Conservation (phyloP, 805 yeast genomes). For the Saccharomycopsis fodiens region DNA sequence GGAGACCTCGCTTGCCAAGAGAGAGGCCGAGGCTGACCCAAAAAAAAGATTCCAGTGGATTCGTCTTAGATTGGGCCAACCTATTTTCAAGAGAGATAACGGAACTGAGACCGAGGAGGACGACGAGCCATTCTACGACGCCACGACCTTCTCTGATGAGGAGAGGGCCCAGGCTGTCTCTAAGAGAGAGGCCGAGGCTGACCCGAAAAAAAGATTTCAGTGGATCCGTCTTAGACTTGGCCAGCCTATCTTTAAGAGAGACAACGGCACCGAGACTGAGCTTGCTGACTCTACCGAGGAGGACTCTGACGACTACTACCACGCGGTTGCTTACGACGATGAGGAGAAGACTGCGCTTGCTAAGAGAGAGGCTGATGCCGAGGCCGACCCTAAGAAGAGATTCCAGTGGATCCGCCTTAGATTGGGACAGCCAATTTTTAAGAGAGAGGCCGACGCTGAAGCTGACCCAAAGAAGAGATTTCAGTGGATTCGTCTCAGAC, state of each 20-base stretch:
- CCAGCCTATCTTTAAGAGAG: constrained; percentile 17
- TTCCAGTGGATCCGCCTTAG: constrained; percentile 7
- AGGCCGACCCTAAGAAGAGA: constrained; percentile 1
- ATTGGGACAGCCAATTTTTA: constrained; percentile 12
- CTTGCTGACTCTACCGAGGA: not conserved
- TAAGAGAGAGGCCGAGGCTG: constrained; percentile 14
- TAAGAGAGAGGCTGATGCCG: constrained; percentile 1
- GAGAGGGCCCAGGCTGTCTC: constrained; percentile 16
- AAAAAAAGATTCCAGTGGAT: constrained; percentile 11
- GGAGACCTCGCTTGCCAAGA: too few relatives aligned
- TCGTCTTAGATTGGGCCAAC: constrained; percentile 6
- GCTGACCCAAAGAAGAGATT: constrained; percentile 7
- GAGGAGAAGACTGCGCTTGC: too few relatives aligned
- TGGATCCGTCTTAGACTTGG: constrained; percentile 8
- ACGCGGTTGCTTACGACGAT: not conserved
- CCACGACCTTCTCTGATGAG: not conserved
- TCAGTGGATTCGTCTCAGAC: constrained; percentile 8
- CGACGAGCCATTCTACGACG: not conserved
- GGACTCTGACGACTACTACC: not conserved
- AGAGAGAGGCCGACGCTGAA: constrained; percentile 16
- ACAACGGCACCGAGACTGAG: too few relatives aligned
- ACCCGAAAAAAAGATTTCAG: constrained; percentile 4
- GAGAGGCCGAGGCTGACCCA: constrained; percentile 2
- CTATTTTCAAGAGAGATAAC: constrained; percentile 16
- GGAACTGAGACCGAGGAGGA: too few relatives aligned